Conservation (phyloP, 2,329 filamentous ascomycete species). For the Daldinia sp. region DNA sequence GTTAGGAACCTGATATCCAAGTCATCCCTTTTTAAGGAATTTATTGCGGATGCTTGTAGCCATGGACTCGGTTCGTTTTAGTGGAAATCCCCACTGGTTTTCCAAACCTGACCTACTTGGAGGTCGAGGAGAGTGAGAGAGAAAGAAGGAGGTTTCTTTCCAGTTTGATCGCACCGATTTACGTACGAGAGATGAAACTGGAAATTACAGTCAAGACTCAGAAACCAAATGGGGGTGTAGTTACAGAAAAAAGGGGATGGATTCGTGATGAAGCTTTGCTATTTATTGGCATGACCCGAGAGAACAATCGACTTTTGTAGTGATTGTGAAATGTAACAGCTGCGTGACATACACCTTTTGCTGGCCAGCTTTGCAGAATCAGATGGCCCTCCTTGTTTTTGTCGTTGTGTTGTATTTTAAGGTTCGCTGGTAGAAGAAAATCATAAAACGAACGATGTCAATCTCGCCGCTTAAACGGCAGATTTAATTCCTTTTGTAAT, state of each 20-base stretch:
- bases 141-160: constrained; percentile 1
- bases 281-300: constrained; percentile 9
- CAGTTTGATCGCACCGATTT: constrained; percentile 30
- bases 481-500: constrained; percentile 5
- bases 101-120: constrained; percentile 16
- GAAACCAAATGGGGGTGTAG: constrained; percentile 22
- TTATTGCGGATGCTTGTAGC: constrained; percentile 12
- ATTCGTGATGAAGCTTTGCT: constrained; percentile 21
- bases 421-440: constrained; percentile 10
- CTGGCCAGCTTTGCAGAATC: constrained; percentile 6
- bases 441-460: constrained; percentile 7
- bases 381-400: neutral
- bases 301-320: constrained; percentile 2
- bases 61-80: constrained; percentile 4
- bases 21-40: constrained; percentile 16
- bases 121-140: neutral
- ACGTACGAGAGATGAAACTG: constrained; percentile 7
- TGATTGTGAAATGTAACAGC: constrained; percentile 2
- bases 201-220: constrained; percentile 7
- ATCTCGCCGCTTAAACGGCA: constrained; percentile 5
- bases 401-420: neutral
- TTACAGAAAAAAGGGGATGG: constrained; percentile 12
- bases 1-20: constrained; percentile 11
- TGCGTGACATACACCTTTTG: neutral
- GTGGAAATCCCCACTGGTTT: neutral